Percentiles rank a stretch among this genome's conserved stretches.
These are phyloP conservation scores for Actinomortierella ambigua DNA, from an alignment of 371 early-diverging fungal species.

Conservation along the genomic window DNA sequence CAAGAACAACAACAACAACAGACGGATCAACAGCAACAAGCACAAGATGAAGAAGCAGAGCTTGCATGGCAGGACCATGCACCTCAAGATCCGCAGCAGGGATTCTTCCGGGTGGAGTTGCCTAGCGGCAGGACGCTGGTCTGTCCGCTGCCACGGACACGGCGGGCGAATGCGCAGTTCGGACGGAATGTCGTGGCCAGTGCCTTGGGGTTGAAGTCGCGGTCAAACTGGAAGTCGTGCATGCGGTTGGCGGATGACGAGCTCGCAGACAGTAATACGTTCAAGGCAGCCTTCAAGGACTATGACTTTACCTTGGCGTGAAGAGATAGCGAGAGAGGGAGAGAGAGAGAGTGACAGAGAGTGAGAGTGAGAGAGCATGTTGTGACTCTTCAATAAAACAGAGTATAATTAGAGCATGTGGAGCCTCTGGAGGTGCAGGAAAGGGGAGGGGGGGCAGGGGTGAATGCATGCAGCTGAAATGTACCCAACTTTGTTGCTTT, in stretches of 20 bases:
- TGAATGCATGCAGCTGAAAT: too few relatives aligned
- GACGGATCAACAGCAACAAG: background rate
- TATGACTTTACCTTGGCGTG: constrained; percentile 56
- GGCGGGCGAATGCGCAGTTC: constrained; percentile 71
- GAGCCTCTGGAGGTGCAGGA: too few relatives aligned
- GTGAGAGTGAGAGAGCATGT: too few relatives aligned
- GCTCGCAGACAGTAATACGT: constrained; percentile 50
- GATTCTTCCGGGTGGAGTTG: constrained; percentile 70
- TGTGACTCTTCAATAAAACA: too few relatives aligned
- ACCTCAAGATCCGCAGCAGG: constrained; percentile 52
- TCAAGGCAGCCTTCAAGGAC: constrained; percentile 59
- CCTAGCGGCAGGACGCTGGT: constrained; percentile 56
- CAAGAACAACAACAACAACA: constrained; percentile 21
- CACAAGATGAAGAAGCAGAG: background rate
- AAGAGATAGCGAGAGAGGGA: background rate
- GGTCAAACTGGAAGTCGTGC: constrained; percentile 80
- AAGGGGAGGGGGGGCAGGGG: too few relatives aligned
- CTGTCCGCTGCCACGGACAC: constrained; percentile 51
- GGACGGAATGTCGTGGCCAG: constrained; percentile 69
- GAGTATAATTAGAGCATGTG: too few relatives aligned
- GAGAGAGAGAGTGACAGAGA: background rate
- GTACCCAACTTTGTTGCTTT: too few relatives aligned
- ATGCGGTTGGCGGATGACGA: constrained; percentile 65
- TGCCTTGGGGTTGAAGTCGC: constrained; percentile 62
- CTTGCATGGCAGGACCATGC: constrained; percentile 39